Evolutionary conservation across 805 yeast genomes (phyloP), one percentile per base, ranked within the genome.

Genomic region (Pichia cabralensis): DNA sequence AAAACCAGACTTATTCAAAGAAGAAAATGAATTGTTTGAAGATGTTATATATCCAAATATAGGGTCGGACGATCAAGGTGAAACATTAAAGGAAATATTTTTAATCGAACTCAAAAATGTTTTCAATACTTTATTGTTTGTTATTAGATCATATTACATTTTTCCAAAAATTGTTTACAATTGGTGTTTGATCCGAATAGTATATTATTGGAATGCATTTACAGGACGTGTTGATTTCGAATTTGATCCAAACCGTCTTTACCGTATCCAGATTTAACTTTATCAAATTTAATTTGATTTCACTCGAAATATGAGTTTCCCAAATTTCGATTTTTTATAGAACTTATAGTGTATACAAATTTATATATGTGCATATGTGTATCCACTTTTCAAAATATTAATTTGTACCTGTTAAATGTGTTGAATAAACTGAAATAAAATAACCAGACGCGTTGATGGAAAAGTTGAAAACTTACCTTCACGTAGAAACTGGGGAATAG

Each of bases 131-230:
- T 46, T 82, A 23, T 59, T 56, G 39, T 86, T 83, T 56, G 71
- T 89, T 15, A 55, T 71, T 35, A 50, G 57, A 18, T 76, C 94
- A 30, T 88, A 89, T 56, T 46, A 65, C 31, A 67, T 76, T 26
- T 68, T 89, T 42, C 96, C 96, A 9, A 62, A 63, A 36, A 69
- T 75, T 35, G 26, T 81, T 1, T 73, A 69, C 58, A 66, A 70
- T 24, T 43, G 73, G 36, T 43, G 59, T 8, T 44, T 85, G 31
- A 60, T 65, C 35, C 63, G 74, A 40, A 30, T 71, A 24, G 69
- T 67, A 38, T 60, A 64, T 26, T 65, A 71, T 53, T 89, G 96
- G 96, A 76, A 80, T 49, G 53, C 53, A 24, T 81, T 84, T 50
- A 66, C 84, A 36, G 95, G 94, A n/a, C 68, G 66, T 28, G 60